Evolutionary conservation across 139 green algal genomes (phyloP).

Genomic region (Haematococcus sp.): DNA sequence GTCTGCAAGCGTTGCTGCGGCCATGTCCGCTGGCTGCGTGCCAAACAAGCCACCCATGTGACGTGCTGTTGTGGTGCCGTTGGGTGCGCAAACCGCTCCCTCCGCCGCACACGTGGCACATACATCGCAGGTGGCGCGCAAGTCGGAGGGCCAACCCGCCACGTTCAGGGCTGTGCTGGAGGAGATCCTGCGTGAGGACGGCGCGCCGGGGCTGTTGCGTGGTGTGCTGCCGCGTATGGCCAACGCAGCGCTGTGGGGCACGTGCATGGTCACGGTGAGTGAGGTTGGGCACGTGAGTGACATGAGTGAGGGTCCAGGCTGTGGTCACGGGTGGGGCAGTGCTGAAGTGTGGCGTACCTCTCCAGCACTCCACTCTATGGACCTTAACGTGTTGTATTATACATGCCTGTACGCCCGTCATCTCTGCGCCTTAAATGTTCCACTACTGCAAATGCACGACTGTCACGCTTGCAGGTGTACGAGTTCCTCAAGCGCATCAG

Average conservation of each 20-base stretch:
- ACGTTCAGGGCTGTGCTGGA: constrained; percentile 31
- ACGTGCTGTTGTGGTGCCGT: no score
- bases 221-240: constrained; percentile 66
- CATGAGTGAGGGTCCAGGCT: no score
- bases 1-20: not conserved
- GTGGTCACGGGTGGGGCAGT: no score
- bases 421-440: no score
- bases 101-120: no score
- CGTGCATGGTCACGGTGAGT: constrained; percentile 65
- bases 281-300: no score
- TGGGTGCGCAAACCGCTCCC: no score
- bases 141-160: constrained; percentile 17
- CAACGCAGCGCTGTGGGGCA: constrained; percentile 83
- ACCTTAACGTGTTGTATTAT: no score
- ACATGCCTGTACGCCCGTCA: no score
- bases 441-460: no score
- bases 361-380: no score
- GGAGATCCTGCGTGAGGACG: constrained; percentile 68
- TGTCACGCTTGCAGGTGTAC: constrained; percentile 54
- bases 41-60: not conserved
- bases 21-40: not conserved
- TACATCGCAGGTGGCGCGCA: constrained; percentile 53
- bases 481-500: constrained; percentile 76
- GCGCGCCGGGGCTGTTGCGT: constrained; percentile 30
- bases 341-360: no score